A percentile compares a stretch with the other conserved stretches of the same genome.
Evolutionary conservation across 2,329 filamentous ascomycete species (phyloP).

Genomic region (Venturiaceae sp.): DNA sequence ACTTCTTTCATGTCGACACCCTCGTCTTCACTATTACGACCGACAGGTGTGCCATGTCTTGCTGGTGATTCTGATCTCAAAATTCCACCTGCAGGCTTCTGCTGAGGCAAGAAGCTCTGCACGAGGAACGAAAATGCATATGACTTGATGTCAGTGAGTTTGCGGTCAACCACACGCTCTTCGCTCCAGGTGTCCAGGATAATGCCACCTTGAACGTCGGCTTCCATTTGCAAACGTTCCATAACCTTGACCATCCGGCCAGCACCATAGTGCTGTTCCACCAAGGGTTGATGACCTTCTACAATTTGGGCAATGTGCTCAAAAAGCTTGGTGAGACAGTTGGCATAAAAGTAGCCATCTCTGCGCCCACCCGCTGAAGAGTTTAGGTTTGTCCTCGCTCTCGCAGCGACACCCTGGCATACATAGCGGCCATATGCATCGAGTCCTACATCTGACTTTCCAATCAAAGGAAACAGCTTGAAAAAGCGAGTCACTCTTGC

Average conservation of each 20-base stretch:
- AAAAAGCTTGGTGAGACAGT: conserved; percentile 81
- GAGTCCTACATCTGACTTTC: conserved; percentile 74
- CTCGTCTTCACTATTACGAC: conserved; percentile 73
- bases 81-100: conserved; percentile 51
- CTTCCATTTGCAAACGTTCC: conserved; percentile 84
- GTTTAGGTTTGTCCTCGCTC: conserved; percentile 72
- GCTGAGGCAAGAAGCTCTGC: conserved; percentile 76
- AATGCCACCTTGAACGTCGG: conserved; percentile 92
- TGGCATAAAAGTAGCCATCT: conserved; percentile 86
- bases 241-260: conserved; percentile 95
- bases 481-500: conserved; percentile 92
- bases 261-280: conserved; percentile 85
- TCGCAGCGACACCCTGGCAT: conserved; percentile 82
- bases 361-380: conserved; percentile 52
- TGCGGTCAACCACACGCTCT: conserved; percentile 73
- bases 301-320: conserved; percentile 97
- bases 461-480: conserved; percentile 93
- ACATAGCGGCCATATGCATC: conserved; percentile 96
- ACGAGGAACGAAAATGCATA: conserved; percentile 97
- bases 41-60: conserved; percentile 27
- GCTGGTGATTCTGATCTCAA: conserved; percentile 71
- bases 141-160: conserved; percentile 89
- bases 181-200: conserved; percentile 94
- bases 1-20: conserved; percentile 95
- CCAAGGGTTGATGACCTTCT: conserved; percentile 79